These are phyloP conservation scores for Rhizopogon roseolus DNA, from an alignment of 768 basidiomycete species.

Conservation along the genomic window DNA sequence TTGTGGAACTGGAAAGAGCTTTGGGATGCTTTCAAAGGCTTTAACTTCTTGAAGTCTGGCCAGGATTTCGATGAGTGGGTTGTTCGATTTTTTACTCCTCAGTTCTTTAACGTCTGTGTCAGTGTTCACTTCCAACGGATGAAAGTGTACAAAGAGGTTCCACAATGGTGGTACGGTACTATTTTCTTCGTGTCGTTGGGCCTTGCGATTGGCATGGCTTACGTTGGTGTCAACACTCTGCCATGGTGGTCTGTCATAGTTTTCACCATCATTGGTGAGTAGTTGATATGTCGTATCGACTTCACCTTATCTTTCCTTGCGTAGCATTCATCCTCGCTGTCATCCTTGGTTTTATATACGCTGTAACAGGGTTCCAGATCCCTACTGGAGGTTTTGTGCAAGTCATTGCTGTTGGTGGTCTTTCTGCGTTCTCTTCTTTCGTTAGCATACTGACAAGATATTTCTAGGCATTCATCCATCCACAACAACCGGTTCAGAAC, in stretches of 20 bases:
- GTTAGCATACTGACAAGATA: neutral
- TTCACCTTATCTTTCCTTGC: constrained; percentile 10
- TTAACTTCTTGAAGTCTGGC: constrained; percentile 21
- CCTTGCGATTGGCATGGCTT: constrained; percentile 44
- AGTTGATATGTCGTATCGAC: constrained; percentile 8
- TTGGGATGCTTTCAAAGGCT: constrained; percentile 14
- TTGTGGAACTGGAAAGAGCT: constrained; percentile 50
- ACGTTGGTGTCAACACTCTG: constrained; percentile 36
- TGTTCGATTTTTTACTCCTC: neutral
- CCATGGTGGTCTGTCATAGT: constrained; percentile 52
- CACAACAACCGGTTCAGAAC: constrained; percentile 14
- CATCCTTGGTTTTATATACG: constrained; percentile 33
- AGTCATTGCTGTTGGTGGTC: constrained; percentile 11
- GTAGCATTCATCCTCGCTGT: constrained; percentile 29
- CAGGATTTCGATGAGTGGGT: constrained; percentile 5
- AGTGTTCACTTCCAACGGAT: constrained; percentile 33
- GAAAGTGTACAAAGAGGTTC: constrained; percentile 49
- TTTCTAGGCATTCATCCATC: constrained; percentile 23
- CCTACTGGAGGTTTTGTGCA: constrained; percentile 9
- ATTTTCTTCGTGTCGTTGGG: constrained; percentile 42
- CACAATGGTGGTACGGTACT: constrained; percentile 45
- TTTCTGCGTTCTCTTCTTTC: neutral
- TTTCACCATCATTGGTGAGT: constrained; percentile 36
- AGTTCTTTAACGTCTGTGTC: neutral
- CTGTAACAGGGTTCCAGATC: constrained; percentile 10